A percentile compares a stretch with the other conserved stretches of the same genome.
phyloP scores from a whole-genome alignment of 768 basidiomycete genomes.

The Boletus eberwhitei region DNA sequence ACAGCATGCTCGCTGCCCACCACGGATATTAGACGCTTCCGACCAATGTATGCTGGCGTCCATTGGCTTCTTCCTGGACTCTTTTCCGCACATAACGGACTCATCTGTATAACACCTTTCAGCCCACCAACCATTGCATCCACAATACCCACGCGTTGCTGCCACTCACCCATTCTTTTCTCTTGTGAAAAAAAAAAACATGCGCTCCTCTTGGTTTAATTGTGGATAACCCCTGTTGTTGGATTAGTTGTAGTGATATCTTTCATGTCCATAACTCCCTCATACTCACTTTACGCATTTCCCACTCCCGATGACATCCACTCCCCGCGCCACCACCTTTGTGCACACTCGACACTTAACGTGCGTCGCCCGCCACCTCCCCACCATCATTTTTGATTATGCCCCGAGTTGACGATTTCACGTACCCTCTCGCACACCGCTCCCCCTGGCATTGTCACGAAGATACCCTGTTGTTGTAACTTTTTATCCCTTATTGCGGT shows the following conservation, averaged over 20 bases:
- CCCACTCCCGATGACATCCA: conserved; percentile 9
- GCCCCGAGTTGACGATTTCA: conserved; percentile 31
- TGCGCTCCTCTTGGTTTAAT: conserved; percentile 27
- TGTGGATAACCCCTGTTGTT: conserved; percentile 37
- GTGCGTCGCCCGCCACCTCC: conserved; percentile 23
- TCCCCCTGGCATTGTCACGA: conserved; percentile 28
- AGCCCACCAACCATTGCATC: conserved; percentile 21
- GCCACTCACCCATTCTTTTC: conserved; percentile 17
- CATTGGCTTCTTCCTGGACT: conserved; percentile 31
- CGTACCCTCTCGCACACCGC: conserved; percentile 21
- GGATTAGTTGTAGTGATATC: conserved; percentile 35
- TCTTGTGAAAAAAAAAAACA: conserved; percentile 11
- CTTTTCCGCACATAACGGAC: conserved; percentile 24
- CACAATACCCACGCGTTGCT: conserved; percentile 31
- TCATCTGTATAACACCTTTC: conserved; percentile 31
- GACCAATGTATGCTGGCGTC: conserved; percentile 37
- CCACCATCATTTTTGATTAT: conserved; percentile 19
- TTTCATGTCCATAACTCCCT: conserved; percentile 27
- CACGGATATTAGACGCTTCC: conserved; percentile 30
- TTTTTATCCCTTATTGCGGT: conserved; percentile 26
- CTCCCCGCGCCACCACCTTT: background rate
- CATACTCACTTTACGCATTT: conserved; percentile 25
- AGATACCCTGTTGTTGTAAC: conserved; percentile 36
- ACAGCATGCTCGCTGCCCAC: conserved; percentile 32
- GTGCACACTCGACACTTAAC: conserved; percentile 7